Conservation (phyloP, 169 alveolate genomes). For the Babesia gibsoni region DNA sequence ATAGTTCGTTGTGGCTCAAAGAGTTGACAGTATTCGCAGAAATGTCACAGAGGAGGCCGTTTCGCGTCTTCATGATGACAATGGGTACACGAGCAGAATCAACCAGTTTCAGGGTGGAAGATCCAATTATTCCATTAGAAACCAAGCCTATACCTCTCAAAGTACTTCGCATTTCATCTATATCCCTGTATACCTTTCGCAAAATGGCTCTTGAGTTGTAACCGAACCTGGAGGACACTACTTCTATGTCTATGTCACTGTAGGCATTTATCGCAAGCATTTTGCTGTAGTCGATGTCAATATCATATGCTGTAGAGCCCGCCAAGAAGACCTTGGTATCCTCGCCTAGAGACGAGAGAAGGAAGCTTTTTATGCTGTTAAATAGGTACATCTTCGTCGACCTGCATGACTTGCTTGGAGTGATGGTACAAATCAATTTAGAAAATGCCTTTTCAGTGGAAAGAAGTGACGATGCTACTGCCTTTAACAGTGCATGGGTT, state of each 20-base stretch:
- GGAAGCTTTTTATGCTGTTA: slow-evolving; percentile 40
- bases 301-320: slow-evolving; percentile 65
- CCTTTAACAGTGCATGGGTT: slow-evolving; percentile 5
- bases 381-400: slow-evolving; percentile 34
- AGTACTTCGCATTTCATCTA: slow-evolving; percentile 29
- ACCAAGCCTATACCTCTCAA: slow-evolving; percentile 21
- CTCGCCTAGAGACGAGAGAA: slow-evolving; percentile 52
- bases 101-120: slow-evolving; percentile 75
- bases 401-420: slow-evolving; percentile 51
- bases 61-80: slow-evolving; percentile 73
- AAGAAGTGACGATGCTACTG: slow-evolving; percentile 32
- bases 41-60: slow-evolving; percentile 82
- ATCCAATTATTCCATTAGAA: slow-evolving; percentile 51
- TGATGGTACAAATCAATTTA: slow-evolving; percentile 13
- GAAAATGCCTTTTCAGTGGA: slow-evolving; percentile 39
- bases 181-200: slow-evolving; percentile 31
- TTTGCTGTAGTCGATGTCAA: slow-evolving; percentile 53
- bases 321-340: slow-evolving; percentile 49
- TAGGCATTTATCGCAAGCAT: slow-evolving; percentile 18
- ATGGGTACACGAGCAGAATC: slow-evolving; percentile 88
- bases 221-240: slow-evolving; percentile 26
- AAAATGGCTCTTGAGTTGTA: slow-evolving; percentile 37
- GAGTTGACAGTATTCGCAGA: slow-evolving; percentile 84
- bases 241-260: slow-evolving; percentile 56
- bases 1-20: slow-evolving; percentile 81